phyloP scores from a whole-genome alignment of 306 rosid species.

The Senna siamea region DNA sequence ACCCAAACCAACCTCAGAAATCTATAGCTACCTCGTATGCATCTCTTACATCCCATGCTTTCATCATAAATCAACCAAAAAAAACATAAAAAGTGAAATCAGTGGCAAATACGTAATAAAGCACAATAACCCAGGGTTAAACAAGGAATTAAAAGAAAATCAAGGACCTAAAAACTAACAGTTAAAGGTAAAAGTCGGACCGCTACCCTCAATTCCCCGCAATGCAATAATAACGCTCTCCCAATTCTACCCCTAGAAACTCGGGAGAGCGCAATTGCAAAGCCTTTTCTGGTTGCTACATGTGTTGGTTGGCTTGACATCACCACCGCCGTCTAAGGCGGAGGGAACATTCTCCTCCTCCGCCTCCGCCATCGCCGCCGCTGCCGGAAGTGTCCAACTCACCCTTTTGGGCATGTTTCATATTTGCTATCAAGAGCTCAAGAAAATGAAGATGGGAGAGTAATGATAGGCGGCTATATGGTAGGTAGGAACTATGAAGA shows the following conservation, averaged over 20 bases:
- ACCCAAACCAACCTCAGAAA: slow-evolving; percentile 33
- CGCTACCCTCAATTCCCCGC: slow-evolving; percentile 99
- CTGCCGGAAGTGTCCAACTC: background rate
- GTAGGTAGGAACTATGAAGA: slow-evolving; percentile 10
- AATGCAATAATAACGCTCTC: slow-evolving; percentile 83
- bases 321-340: slow-evolving; percentile 34
- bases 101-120: slow-evolving; percentile 39
- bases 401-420: slow-evolving; percentile 33
- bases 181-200: slow-evolving; percentile 81
- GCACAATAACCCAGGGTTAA: slow-evolving; percentile 34
- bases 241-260: slow-evolving; percentile 70
- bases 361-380: background rate
- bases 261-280: slow-evolving; percentile 90
- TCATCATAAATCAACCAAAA: slow-evolving; percentile 25
- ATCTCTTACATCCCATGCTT: slow-evolving; percentile 95
- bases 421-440: slow-evolving; percentile 30
- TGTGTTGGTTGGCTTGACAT: slow-evolving; percentile 33
- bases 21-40: slow-evolving; percentile 82
- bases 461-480: background rate
- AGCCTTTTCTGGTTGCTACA: slow-evolving; percentile 39
- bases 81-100: background rate
- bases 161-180: slow-evolving; percentile 22
- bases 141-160: slow-evolving; percentile 29
- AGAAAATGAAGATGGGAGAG: slow-evolving; percentile 34
- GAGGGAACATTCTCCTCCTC: background rate